A percentile compares a stretch with the other conserved stretches of the same genome.
Conservation (phyloP, 148 eudicot genomes). For the Chenopodium formosanum region DNA sequence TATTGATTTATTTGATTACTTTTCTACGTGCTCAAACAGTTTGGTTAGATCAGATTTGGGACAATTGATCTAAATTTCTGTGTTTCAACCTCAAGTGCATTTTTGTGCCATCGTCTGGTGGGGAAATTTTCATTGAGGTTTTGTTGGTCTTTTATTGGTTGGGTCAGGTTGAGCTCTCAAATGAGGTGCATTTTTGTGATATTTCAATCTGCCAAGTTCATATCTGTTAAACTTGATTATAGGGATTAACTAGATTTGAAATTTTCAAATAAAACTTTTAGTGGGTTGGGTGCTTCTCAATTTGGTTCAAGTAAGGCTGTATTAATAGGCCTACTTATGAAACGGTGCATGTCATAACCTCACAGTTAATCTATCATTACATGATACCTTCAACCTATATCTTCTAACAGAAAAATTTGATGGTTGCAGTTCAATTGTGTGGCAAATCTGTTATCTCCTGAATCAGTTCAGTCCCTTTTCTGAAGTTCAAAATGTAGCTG, state of each 20-base stretch:
- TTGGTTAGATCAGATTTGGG: not conserved
- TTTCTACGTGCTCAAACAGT: not conserved
- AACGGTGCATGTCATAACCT: not conserved
- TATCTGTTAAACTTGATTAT: not conserved
- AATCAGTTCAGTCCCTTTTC: slow-evolving; percentile 60
- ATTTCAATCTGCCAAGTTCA: not conserved
- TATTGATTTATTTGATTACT: not conserved
- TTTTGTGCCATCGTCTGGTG: not conserved
- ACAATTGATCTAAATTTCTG: too few species aligned
- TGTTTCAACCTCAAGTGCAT: too few species aligned
- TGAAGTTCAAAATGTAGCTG: slow-evolving; percentile 29
- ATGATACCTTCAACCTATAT: not conserved
- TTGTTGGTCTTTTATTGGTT: not conserved
- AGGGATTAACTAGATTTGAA: not conserved
- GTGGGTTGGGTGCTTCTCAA: not conserved
- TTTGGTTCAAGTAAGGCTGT: too few species aligned
- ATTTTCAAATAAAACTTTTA: too few species aligned
- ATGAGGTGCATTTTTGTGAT: not conserved
- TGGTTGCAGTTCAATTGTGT: slow-evolving; percentile 72
- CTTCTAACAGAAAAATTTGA: slow-evolving; percentile 17
- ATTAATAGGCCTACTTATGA: too few species aligned
- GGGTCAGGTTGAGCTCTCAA: not conserved
- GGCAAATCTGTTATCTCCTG: slow-evolving; percentile 48
- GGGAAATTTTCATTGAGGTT: not conserved
- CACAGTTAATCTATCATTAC: not conserved